Conservation (phyloP, 176 grass and related monocot genomes). For the Calamus simplicifolius region DNA sequence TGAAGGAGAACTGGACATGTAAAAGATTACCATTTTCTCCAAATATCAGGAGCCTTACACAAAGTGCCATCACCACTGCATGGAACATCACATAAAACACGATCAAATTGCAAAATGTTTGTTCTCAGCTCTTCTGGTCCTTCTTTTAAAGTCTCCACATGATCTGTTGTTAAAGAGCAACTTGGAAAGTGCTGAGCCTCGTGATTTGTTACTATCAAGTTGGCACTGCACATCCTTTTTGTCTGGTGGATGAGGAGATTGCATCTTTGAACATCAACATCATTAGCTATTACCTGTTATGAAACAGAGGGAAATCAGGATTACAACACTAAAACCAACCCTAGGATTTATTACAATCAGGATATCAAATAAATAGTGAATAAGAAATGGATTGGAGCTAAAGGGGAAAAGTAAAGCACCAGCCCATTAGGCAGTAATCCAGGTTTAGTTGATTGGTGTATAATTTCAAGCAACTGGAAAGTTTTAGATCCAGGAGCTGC, state of each 20-base stretch:
- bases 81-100: constrained; percentile 92
- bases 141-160: constrained; percentile 20
- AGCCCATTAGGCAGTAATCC: constrained; percentile 76
- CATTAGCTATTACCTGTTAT: constrained; percentile 83
- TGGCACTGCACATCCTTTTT: constrained; percentile 96
- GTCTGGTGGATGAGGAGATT: constrained; percentile 99
- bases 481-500: constrained; percentile 98
- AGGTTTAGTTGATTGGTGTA: constrained; percentile 65
- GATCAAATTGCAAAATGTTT: constrained; percentile 68
- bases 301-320: background rate
- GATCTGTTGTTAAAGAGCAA: constrained; percentile 44
- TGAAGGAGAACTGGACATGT: background rate
- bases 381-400: background rate
- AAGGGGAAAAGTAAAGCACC: constrained; percentile 30
- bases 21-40: constrained; percentile 83
- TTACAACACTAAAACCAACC: too few relatives aligned
- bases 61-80: constrained; percentile 98
- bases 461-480: constrained; percentile 99
- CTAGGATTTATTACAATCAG: background rate
- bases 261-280: constrained; percentile 97
- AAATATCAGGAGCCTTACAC: constrained; percentile 96
- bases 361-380: background rate
- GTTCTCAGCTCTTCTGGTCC: constrained; percentile 18
- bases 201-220: constrained; percentile 94
- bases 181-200: constrained; percentile 95